Percentiles rank a stretch among this genome's conserved stretches.
Evolutionary conservation across 495 filamentous ascomycete genomes (phyloP).

Genomic region (Elaphomyces granulatus): DNA sequence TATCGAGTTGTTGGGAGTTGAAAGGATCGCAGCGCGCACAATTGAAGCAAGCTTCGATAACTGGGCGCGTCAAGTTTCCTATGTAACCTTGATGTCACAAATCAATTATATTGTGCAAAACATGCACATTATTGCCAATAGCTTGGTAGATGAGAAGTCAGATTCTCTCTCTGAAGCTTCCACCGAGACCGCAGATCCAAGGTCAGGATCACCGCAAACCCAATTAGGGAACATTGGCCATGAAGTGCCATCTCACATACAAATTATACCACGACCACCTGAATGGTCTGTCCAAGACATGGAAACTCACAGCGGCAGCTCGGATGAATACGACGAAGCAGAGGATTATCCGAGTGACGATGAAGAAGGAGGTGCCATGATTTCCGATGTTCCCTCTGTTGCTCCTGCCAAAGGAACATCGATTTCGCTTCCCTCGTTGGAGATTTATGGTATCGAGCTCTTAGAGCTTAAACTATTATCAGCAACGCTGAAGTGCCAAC

Average conservation of each 20-base stretch:
- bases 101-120: constrained; percentile 68
- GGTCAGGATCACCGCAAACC: constrained; percentile 1
- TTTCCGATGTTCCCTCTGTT: constrained; percentile 12
- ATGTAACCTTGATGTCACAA: constrained; percentile 55
- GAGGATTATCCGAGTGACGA: constrained; percentile 25
- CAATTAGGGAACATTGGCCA: constrained; percentile 1
- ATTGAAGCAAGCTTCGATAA: constrained; percentile 52
- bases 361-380: constrained; percentile 27
- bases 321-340: constrained; percentile 30
- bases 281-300: constrained; percentile 50
- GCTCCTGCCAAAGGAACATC: constrained; percentile 51
- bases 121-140: constrained; percentile 53
- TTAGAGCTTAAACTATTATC: constrained; percentile 56
- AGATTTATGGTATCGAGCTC: constrained; percentile 70
- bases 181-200: background rate
- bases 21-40: constrained; percentile 41
- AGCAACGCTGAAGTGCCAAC: constrained; percentile 65
- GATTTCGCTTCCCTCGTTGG: constrained; percentile 68
- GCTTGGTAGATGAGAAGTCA: constrained; percentile 15
- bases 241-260: constrained; percentile 49
- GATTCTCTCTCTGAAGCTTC: constrained; percentile 7
- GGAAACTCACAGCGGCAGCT: constrained; percentile 25
- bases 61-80: constrained; percentile 39
- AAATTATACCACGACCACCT: constrained; percentile 64
- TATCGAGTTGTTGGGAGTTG: constrained; percentile 50